Percentiles rank a stretch among this genome's conserved stretches.
Conservation (phyloP, 805 yeast species). For the Hanseniaspora mollemarum region DNA sequence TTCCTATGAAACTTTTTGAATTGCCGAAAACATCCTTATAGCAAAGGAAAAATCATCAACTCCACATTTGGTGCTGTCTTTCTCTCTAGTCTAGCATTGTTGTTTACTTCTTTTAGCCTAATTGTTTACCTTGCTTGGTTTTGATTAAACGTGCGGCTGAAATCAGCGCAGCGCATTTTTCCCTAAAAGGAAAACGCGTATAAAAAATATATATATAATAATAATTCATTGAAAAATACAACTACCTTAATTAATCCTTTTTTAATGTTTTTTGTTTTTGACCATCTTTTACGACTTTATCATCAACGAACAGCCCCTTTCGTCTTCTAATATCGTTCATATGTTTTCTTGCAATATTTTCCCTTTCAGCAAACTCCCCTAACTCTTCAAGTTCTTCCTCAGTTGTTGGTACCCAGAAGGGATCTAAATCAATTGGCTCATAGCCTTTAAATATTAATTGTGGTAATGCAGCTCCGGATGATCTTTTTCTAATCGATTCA, state of each 20-base stretch:
- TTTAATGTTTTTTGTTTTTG: constrained; percentile 87
- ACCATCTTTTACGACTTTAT: constrained; percentile 80
- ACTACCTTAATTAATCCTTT: constrained; percentile 37
- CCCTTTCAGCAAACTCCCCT: constrained; percentile 87
- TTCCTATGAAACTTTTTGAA: too few species aligned
- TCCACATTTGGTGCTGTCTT: too few species aligned
- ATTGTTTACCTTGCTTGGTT: background rate
- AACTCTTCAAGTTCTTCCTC: constrained; percentile 89
- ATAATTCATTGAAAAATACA: constrained; percentile 22
- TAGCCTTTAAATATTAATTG: constrained; percentile 85
- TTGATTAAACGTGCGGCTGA: constrained; percentile 1
- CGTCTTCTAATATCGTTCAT: constrained; percentile 72
- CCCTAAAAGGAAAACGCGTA: background rate
- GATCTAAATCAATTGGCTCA: constrained; percentile 79
- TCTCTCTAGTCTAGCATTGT: background rate
- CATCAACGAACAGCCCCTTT: constrained; percentile 83
- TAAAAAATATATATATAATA: background rate
- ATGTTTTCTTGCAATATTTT: constrained; percentile 77
- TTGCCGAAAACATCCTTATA: background rate
- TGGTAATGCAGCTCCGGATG: constrained; percentile 96
- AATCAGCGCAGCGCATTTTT: background rate
- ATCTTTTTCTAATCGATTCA: constrained; percentile 82
- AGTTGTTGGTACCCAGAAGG: constrained; percentile 98
- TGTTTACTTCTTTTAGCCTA: background rate
- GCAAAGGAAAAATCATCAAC: background rate